Evolutionary conservation across 2,329 filamentous ascomycete species (phyloP).

Genomic region (Colletotrichum echinochloae): DNA sequence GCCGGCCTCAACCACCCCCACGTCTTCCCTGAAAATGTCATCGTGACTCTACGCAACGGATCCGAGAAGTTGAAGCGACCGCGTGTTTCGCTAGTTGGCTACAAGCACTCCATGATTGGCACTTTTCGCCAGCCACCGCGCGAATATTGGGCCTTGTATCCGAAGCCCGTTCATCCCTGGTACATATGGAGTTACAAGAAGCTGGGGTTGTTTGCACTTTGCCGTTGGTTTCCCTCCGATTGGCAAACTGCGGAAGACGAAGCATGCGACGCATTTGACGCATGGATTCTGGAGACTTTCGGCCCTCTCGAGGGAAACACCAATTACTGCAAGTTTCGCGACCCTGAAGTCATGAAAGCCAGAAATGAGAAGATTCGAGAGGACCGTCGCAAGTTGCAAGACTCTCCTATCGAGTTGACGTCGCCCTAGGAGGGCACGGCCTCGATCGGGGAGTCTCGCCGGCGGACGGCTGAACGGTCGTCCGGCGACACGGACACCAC

Average conservation of each 20-base stretch:
- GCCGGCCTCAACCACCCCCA: background rate
- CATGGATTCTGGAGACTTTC: background rate
- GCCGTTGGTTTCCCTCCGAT: background rate
- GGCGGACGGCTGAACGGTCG: background rate
- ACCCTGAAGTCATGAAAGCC: background rate
- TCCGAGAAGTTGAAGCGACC: constrained; percentile 5
- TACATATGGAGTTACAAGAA: background rate
- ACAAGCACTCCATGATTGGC: constrained; percentile 61
- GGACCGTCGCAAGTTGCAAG: background rate
- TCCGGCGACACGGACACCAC: no score
- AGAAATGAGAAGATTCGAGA: background rate
- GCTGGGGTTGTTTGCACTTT: background rate
- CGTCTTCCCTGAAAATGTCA: background rate
- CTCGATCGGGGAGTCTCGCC: background rate
- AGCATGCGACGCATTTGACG: background rate
- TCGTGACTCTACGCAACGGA: background rate
- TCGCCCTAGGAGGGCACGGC: background rate
- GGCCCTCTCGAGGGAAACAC: background rate
- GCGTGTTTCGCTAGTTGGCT: constrained; percentile 48
- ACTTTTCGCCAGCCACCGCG: constrained; percentile 68
- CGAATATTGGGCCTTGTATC: background rate
- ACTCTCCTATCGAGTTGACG: background rate
- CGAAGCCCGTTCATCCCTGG: background rate
- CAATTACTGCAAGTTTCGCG: rapidly evolving
- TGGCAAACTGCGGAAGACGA: background rate